A percentile compares a stretch with the other conserved stretches of the same genome.
These are phyloP conservation scores for Teunomyces lycoperdinae DNA, from an alignment of 805 yeast genomes.

Conservation along the genomic window DNA sequence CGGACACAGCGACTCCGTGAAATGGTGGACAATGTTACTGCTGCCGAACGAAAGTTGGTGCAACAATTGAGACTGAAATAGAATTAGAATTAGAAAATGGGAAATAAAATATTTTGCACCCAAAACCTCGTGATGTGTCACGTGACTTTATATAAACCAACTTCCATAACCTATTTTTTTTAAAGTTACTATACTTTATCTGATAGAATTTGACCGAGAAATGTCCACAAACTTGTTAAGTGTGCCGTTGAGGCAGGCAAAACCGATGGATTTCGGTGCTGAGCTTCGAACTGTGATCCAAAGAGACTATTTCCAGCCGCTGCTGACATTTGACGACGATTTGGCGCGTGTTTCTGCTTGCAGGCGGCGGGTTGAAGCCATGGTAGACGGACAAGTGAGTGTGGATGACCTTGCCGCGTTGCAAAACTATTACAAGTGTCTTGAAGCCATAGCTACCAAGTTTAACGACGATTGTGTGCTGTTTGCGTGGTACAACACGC, in stretches of 20 bases:
- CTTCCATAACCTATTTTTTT: too few species aligned
- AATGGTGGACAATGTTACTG: constrained; percentile 18
- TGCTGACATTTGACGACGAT: constrained; percentile 31
- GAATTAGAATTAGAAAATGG: too few species aligned
- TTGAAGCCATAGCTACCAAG: constrained; percentile 46
- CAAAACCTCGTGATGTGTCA: neutral
- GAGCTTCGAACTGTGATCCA: constrained; percentile 45
- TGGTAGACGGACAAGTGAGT: constrained; percentile 28
- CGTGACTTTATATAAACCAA: neutral
- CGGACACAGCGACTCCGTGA: constrained; percentile 20
- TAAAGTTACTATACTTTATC: too few species aligned
- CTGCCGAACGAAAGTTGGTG: neutral
- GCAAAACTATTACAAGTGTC: constrained; percentile 45
- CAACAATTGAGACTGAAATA: neutral
- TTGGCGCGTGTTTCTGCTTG: constrained; percentile 41
- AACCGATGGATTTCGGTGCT: constrained; percentile 37
- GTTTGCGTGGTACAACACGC: constrained; percentile 72
- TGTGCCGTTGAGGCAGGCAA: constrained; percentile 51
- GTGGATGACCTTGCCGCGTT: constrained; percentile 35
- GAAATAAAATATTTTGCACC: neutral
- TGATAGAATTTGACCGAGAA: too few species aligned
- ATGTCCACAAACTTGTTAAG: constrained; percentile 41
- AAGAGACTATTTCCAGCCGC: constrained; percentile 42
- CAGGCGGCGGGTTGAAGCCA: constrained; percentile 39
- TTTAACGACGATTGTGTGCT: constrained; percentile 61